A percentile compares a stretch with the other conserved stretches of the same genome.
phyloP scores from a whole-genome alignment of 2,329 filamentous ascomycete genomes.

The Alternaria arborescens region DNA sequence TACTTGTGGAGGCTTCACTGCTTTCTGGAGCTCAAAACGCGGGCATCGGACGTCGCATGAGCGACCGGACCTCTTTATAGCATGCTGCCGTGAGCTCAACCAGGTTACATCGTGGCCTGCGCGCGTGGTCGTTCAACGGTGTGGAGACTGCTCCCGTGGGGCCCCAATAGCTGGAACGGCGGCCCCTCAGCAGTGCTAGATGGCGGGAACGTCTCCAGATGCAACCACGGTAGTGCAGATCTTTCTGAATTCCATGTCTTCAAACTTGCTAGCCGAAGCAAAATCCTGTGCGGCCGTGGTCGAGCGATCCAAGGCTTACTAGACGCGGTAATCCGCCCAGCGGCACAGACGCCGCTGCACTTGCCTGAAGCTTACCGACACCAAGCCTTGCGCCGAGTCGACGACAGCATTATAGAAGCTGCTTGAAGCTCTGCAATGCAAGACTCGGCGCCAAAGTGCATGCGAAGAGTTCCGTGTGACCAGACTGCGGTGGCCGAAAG shows the following conservation, averaged over 20 bases:
- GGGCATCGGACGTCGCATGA: neutral
- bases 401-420: neutral
- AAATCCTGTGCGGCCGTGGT: neutral
- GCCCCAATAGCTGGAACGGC: neutral
- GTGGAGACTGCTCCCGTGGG: neutral
- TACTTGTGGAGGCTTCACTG: neutral
- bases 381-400: neutral
- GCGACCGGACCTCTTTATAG: neutral
- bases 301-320: neutral
- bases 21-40: neutral
- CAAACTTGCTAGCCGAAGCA: neutral
- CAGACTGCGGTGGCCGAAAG: neutral
- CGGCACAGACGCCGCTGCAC: neutral
- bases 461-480: neutral
- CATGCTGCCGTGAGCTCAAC: neutral
- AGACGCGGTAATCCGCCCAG: neutral
- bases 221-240: neutral
- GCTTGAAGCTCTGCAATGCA: neutral
- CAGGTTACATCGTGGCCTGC: constrained; percentile 1
- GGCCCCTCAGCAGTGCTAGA: neutral
- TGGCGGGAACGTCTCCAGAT: neutral
- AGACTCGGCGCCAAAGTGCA: neutral
- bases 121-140: neutral
- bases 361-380: constrained; percentile 1
- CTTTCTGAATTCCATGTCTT: neutral